phyloP scores from a whole-genome alignment of 306 rosid genomes.

The Betula pendula region DNA sequence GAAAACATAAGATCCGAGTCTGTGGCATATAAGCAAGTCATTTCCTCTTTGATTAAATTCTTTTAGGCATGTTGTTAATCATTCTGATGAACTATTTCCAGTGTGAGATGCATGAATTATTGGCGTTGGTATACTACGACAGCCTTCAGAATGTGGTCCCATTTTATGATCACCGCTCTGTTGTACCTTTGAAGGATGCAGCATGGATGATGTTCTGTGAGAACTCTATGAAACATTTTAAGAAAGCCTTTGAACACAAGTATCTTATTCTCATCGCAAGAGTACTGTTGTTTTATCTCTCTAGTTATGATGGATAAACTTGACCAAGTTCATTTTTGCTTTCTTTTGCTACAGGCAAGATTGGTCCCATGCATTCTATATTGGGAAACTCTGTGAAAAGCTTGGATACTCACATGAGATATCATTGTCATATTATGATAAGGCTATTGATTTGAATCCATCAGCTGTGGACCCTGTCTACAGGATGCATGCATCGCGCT shows the following conservation, averaged over 20 bases:
- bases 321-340: conserved; percentile 27
- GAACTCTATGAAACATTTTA: conserved; percentile 93
- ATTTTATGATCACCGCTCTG: conserved; percentile 88
- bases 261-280: conserved; percentile 38
- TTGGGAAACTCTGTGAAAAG: conserved; percentile 93
- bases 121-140: conserved; percentile 97
- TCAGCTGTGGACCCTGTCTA: conserved; percentile 96
- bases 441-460: conserved; percentile 77
- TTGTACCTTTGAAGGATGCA: conserved; percentile 76
- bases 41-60: conserved; percentile 22
- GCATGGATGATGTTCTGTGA: conserved; percentile 78
- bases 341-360: conserved; percentile 64
- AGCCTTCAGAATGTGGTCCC: conserved; percentile 98
- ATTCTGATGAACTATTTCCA: conserved; percentile 36
- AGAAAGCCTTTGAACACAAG: conserved; percentile 86
- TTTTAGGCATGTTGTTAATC: conserved; percentile 20
- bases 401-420: conserved; percentile 72
- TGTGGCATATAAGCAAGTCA: conserved; percentile 6
- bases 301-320: conserved; percentile 11
- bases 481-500: conserved; percentile 97
- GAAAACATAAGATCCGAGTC: conserved; percentile 9
- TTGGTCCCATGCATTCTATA: conserved; percentile 94
- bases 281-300: conserved; percentile 21
- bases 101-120: conserved; percentile 93
- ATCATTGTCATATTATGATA: conserved; percentile 73